phyloP scores from a whole-genome alignment of 306 rosid species.

The Mimosa pudica region DNA sequence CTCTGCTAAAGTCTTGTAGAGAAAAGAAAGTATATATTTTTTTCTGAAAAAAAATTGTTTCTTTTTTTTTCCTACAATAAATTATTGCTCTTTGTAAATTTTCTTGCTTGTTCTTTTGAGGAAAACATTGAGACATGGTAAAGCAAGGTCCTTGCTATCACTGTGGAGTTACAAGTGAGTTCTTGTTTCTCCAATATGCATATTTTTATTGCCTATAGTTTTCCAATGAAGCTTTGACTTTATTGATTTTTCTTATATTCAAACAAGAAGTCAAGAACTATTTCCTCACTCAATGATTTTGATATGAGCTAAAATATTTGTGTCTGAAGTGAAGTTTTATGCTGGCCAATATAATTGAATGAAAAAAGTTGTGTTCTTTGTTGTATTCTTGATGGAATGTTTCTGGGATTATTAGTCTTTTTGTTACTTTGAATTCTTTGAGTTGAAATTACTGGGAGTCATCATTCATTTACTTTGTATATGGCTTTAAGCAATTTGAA shows the following conservation, averaged over 20 bases:
- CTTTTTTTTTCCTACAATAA: slow-evolving; percentile 29
- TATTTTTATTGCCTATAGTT: neutral
- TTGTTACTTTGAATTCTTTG: slow-evolving; percentile 37
- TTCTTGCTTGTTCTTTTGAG: slow-evolving; percentile 49
- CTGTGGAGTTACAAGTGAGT: slow-evolving; percentile 99
- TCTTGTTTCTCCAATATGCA: slow-evolving; percentile 72
- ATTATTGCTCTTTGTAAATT: slow-evolving; percentile 34
- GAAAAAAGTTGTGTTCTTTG: slow-evolving; percentile 26
- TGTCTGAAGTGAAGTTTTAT: slow-evolving; percentile 29
- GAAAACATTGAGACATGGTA: slow-evolving; percentile 76
- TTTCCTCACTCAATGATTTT: slow-evolving; percentile 34
- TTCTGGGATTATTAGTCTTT: slow-evolving; percentile 35
- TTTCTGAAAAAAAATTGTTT: slow-evolving; percentile 27
- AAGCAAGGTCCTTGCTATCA: slow-evolving; percentile 99
- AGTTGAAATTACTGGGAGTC: slow-evolving; percentile 41
- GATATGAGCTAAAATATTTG: slow-evolving; percentile 29
- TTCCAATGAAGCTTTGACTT: slow-evolving; percentile 34
- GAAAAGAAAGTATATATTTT: slow-evolving; percentile 44
- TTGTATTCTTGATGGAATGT: slow-evolving; percentile 36
- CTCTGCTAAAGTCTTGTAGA: slow-evolving; percentile 41
- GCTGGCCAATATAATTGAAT: slow-evolving; percentile 35
- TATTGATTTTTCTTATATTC: slow-evolving; percentile 10
- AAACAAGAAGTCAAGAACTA: slow-evolving; percentile 30
- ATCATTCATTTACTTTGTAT: slow-evolving; percentile 36
- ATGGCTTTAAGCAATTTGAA: slow-evolving; percentile 21